Percentiles rank a stretch among this genome's conserved stretches.
These are phyloP conservation scores for Mortierella sp. DNA, from an alignment of 371 early-diverging fungal genomes.

Conservation along the genomic window DNA sequence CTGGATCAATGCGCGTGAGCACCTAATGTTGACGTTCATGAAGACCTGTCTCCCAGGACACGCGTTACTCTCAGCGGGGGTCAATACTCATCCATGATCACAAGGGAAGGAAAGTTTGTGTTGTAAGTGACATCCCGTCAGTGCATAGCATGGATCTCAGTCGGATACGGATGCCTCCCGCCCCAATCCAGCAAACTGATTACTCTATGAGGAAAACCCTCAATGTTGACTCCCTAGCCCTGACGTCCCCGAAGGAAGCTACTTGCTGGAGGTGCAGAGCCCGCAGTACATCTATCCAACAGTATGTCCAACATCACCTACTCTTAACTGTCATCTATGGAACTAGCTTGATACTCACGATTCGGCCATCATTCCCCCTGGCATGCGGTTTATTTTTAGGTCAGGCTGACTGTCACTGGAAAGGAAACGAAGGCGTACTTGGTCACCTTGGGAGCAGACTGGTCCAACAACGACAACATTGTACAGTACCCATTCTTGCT, in stretches of 20 bases:
- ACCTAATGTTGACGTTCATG: too few relatives aligned
- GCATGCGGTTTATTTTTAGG: too few relatives aligned
- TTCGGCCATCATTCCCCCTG: too few relatives aligned
- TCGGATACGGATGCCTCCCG: too few relatives aligned
- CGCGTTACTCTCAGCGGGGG: conserved; percentile 50
- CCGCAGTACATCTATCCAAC: conserved; percentile 53
- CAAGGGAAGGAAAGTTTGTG: conserved; percentile 39
- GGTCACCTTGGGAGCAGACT: conserved; percentile 37
- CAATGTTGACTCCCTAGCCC: conserved; percentile 13
- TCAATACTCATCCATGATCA: conserved; percentile 37
- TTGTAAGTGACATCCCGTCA: conserved; percentile 24
- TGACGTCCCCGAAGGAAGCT: conserved; percentile 57
- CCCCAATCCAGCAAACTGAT: too few relatives aligned
- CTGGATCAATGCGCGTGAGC: too few relatives aligned
- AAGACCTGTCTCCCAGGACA: conserved; percentile 36
- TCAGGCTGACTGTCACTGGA: conserved; percentile 25
- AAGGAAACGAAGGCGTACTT: conserved; percentile 28
- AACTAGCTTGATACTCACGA: too few relatives aligned
- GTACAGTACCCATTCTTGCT: conserved; percentile 32
- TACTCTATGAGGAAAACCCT: too few relatives aligned
- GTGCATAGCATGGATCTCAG: background rate
- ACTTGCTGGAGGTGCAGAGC: conserved; percentile 57
- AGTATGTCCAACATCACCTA: conserved; percentile 16
- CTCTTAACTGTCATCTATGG: background rate
- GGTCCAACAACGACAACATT: conserved; percentile 47